phyloP scores from a whole-genome alignment of 2,329 filamentous ascomycete species.

The Clonostachys solani region DNA sequence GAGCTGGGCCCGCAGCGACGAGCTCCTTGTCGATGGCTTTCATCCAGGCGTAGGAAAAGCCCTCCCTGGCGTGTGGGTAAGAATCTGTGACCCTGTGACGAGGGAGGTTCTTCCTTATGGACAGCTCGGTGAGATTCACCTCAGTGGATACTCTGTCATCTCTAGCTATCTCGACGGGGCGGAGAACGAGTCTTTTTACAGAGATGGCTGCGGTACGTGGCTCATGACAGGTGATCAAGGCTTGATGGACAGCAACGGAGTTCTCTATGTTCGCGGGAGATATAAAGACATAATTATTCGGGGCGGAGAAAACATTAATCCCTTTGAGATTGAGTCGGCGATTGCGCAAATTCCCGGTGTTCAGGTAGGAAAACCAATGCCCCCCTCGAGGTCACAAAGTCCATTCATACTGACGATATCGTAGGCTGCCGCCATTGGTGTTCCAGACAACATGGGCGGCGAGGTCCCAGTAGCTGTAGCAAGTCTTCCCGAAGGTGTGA shows the following conservation, averaged over 20 bases:
- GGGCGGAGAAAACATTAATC: slow-evolving; percentile 38
- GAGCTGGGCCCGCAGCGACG: slow-evolving; percentile 28
- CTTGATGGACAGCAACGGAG: slow-evolving; percentile 26
- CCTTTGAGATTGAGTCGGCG: slow-evolving; percentile 25
- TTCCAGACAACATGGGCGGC: slow-evolving; percentile 36
- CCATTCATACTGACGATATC: background rate
- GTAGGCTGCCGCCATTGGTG: slow-evolving; percentile 34
- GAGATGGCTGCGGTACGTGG: slow-evolving; percentile 25
- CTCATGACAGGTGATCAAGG: slow-evolving; percentile 34
- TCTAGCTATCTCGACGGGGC: slow-evolving; percentile 21
- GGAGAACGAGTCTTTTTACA: slow-evolving; percentile 24
- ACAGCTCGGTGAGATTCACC: slow-evolving; percentile 32
- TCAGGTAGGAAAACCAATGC: slow-evolving; percentile 9
- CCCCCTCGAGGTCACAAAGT: background rate
- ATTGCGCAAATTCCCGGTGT: slow-evolving; percentile 26
- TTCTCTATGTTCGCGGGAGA: slow-evolving; percentile 31
- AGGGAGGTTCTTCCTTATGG: slow-evolving; percentile 18
- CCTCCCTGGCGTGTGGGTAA: slow-evolving; percentile 29
- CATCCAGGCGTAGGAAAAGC: slow-evolving; percentile 35
- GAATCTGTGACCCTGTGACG: slow-evolving; percentile 26
- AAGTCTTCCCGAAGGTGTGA: slow-evolving; percentile 16
- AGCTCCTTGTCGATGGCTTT: slow-evolving; percentile 19
- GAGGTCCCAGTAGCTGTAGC: slow-evolving; percentile 42
- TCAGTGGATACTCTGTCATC: slow-evolving; percentile 28
- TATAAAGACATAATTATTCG: slow-evolving; percentile 42